Evolutionary conservation across 2,329 filamentous ascomycete genomes (phyloP).

Genomic region (Cordyceps cicadae): DNA sequence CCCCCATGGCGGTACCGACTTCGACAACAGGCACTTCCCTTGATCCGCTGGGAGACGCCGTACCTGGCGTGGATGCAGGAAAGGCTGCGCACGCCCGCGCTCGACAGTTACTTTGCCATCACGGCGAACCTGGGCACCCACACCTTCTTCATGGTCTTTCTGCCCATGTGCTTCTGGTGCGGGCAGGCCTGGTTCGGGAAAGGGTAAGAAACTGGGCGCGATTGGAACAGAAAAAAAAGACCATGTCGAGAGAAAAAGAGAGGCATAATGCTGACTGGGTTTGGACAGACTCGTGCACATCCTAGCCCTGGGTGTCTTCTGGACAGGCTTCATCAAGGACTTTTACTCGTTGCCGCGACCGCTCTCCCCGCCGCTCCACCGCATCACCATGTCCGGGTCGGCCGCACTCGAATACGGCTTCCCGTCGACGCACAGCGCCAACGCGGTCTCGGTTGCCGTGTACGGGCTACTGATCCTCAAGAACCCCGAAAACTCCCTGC

Average conservation of each 20-base stretch:
- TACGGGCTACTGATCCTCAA: conserved; percentile 69
- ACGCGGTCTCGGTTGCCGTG: conserved; percentile 87
- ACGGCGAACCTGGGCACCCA: conserved; percentile 95
- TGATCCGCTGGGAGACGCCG: conserved; percentile 90
- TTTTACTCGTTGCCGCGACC: conserved; percentile 86
- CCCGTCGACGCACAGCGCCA: conserved; percentile 93
- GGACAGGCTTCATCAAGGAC: conserved; percentile 91
- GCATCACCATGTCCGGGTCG: conserved; percentile 96
- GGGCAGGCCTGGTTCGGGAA: conserved; percentile 78
- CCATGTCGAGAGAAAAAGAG: too few relatives aligned
- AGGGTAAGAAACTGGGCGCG: conserved; percentile 53
- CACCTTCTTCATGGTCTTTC: conserved; percentile 95
- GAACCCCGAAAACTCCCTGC: conserved; percentile 54
- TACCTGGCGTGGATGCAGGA: conserved; percentile 84
- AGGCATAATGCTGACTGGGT: not conserved
- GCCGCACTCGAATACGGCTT: conserved; percentile 95
- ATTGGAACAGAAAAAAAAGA: too few relatives aligned
- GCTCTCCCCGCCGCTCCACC: conserved; percentile 79
- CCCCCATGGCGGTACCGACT: conserved; percentile 82
- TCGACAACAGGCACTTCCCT: conserved; percentile 72
- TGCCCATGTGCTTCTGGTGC: conserved; percentile 96
- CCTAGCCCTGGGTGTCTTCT: conserved; percentile 70
- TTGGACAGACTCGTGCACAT: conserved; percentile 59
- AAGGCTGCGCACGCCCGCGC: conserved; percentile 66
- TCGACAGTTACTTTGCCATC: conserved; percentile 95